Base-by-base conservation (phyloP, 345 rosid species). In the Heritiera littoralis region DNA sequence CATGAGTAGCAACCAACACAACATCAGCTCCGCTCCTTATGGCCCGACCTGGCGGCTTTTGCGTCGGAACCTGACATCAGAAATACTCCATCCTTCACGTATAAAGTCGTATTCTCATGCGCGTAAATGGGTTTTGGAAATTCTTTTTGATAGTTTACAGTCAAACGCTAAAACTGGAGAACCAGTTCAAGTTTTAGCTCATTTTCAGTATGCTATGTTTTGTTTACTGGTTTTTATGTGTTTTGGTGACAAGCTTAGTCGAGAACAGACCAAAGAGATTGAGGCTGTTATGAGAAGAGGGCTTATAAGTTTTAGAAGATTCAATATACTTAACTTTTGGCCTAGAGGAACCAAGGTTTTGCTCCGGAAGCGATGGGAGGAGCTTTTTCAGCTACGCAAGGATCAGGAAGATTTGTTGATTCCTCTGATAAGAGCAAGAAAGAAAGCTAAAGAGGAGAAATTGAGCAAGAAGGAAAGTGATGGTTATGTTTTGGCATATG, bases 21-120 rank as follows among this genome's bases (percentile, higher is more conserved):
- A 77, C 70, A 87, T 89, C 46, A 85, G 56, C 83, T 81, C 88
- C 49, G 79, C 92, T 45, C 43, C 64, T 12, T 86, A 87, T 52
- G 90, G 89, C 6, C 81, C 87, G 43, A 87, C 80, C 38, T 89
- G 92, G 90, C 61, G 90, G 52, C 69, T 74, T 8, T 79, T 87
- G 5, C 85, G 90, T 28, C 86, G 90, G 5, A 89, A 89, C 32
- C 87, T 89, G 65, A 86, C 88, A 0, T 75, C 90, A 0, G 89
- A 86, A 72, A 81, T 89, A 64, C 89, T 89, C 68, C 90, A 87
- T 7, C 86, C 86, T 49, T 76, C 72, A 0, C 79, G 71, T 11
- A 4, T 63, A 20, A 76, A 48, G n/a, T 76, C 59, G 10, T 70
- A 15, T 81, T 64, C 87, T 40, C 40, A 75, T 65, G 32, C 90